phyloP scores from a whole-genome alignment of 2,329 filamentous ascomycete genomes.

The Fusarium sp. region DNA sequence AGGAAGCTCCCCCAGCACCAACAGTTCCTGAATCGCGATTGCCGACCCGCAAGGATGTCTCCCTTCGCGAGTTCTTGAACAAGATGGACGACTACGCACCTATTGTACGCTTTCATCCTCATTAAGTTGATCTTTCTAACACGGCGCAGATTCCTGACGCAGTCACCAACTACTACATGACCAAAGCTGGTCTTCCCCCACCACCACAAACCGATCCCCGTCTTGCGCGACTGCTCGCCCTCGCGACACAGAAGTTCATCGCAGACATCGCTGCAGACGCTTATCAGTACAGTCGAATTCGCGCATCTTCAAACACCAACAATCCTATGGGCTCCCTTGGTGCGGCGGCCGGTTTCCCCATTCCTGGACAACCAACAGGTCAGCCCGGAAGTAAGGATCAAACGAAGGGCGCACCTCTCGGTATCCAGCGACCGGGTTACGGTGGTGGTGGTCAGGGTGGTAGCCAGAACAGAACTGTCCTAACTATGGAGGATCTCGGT shows the following conservation, averaged over 20 bases:
- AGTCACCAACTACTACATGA: constrained; percentile 98
- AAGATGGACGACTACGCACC: constrained; percentile 99
- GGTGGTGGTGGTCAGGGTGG: constrained; percentile 91
- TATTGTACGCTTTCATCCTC: constrained; percentile 72
- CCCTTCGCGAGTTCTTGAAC: constrained; percentile 87
- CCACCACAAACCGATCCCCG: constrained; percentile 90
- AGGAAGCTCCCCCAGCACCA: constrained; percentile 57
- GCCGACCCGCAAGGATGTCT: constrained; percentile 89
- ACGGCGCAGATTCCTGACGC: constrained; percentile 83
- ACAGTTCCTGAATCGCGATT: constrained; percentile 70
- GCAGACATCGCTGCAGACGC: constrained; percentile 97
- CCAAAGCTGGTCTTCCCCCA: constrained; percentile 91
- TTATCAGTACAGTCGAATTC: constrained; percentile 96
- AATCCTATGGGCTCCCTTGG: constrained; percentile 92
- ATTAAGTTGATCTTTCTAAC: constrained; percentile 19
- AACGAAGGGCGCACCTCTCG: constrained; percentile 70
- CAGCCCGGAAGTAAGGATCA: constrained; percentile 68
- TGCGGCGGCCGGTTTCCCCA: constrained; percentile 76
- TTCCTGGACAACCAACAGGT: constrained; percentile 71
- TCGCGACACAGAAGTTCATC: constrained; percentile 99
- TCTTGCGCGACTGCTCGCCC: constrained; percentile 90
- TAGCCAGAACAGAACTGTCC: constrained; percentile 88
- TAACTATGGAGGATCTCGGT: constrained; percentile 98
- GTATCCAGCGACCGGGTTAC: constrained; percentile 81
- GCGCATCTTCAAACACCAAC: constrained; percentile 87